Percentiles rank a stretch among this genome's conserved stretches.
Conservation (phyloP, 768 basidiomycete species). For the Roridomyces roridus region DNA sequence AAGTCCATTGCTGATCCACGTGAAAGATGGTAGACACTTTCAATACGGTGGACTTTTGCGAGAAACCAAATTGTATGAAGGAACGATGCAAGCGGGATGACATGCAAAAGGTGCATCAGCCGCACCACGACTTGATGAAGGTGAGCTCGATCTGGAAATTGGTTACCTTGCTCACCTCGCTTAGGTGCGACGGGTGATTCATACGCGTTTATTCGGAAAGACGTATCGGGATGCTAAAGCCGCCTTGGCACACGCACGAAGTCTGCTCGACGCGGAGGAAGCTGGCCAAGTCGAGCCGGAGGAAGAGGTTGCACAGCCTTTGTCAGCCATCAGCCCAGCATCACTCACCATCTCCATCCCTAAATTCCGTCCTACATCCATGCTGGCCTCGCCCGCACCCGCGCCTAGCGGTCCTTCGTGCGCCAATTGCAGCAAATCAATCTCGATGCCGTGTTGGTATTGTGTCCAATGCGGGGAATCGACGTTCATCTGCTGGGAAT, state of each 20-base stretch:
- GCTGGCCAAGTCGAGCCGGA: not conserved
- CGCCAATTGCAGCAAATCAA: constrained; percentile 22
- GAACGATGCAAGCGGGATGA: constrained; percentile 20
- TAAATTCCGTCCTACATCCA: not conserved
- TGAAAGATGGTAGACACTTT: constrained; percentile 13
- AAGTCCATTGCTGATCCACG: not conserved
- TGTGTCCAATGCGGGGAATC: constrained; percentile 33
- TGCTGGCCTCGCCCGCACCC: not conserved
- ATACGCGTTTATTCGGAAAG: constrained; percentile 21
- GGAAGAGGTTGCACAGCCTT: constrained; percentile 2
- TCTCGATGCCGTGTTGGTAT: constrained; percentile 36
- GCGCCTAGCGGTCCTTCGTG: constrained; percentile 23
- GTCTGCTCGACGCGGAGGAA: constrained; percentile 3
- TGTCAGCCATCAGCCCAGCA: not conserved
- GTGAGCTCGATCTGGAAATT: too few species aligned
- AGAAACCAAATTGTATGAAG: constrained; percentile 27
- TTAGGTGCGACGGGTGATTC: constrained; percentile 27
- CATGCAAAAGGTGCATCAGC: constrained; percentile 30
- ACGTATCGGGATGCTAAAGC: constrained; percentile 27
- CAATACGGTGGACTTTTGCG: constrained; percentile 37
- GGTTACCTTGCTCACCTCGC: too few species aligned
- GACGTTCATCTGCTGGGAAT: constrained; percentile 31
- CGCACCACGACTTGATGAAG: constrained; percentile 38
- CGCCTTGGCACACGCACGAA: constrained; percentile 24
- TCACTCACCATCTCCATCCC: constrained; percentile 8